Base-by-base conservation (phyloP, 2,329 filamentous ascomycete genomes). In the Scortechinia acanthostroma region DNA sequence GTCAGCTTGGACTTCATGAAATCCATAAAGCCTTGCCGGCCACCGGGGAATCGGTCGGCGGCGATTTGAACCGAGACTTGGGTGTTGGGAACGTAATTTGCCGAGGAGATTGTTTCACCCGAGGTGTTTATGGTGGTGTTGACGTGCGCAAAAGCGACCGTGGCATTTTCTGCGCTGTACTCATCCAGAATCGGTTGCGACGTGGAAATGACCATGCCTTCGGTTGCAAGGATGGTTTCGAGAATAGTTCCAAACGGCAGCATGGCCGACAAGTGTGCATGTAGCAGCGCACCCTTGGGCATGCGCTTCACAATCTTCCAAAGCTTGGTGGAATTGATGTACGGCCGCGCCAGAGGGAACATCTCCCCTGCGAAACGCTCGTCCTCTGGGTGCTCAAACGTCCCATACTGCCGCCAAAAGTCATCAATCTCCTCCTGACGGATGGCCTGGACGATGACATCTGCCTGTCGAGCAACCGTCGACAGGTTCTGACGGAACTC, bases 231-330 rank as follows among this genome's bases (percentile, higher is more conserved):
- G 17, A 48, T 40, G 3, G 46, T 47, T 22, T 45, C 40, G 45
- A 48, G 43, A 22, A 50, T 45, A 1, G 42, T 48, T 25, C 46
- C 47, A 37, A 44, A 48, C 21, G 44, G 40, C 23, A 50, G 33
- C 20, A 50, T 43, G 13, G 49, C 49, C 20, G 43, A 46, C 3
- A 48, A 45, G 30, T 50, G 49, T n/a, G 45, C 47, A 22, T 50
- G 49, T 17, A 50, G 45, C 14, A 50, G 47, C 21, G 49, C 42
- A 16, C 49, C 49, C 44, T 50, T 50, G n/a, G 49, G 49, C 49
- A 50, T 49, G n/a, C 33, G 42, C 20, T 43, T 49, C 3, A 50
- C 47, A n/a, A 50, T 49, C 13, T 22, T 16, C 47, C 47, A 50
- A 21, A 50, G 47, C 25, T 44, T 50, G n/a, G 49, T 50, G 19